A percentile compares a stretch with the other conserved stretches of the same genome.
Conservation (phyloP, 164 flowering plant species). For the Cinnamomum chago region DNA sequence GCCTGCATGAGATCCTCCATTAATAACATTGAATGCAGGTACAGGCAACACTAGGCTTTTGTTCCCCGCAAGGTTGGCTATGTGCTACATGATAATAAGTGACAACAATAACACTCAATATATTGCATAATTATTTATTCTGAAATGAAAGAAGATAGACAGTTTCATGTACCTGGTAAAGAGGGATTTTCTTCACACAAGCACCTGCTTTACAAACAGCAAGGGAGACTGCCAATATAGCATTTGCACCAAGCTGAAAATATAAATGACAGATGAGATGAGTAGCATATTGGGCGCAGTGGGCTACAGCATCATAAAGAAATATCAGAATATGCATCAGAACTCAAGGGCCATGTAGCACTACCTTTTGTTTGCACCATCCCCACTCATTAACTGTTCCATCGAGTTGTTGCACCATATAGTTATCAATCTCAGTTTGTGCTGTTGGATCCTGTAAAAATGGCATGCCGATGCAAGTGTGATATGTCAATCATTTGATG, state of each 20-base stretch:
- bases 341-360: background rate
- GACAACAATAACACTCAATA: background rate
- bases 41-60: constrained; percentile 40
- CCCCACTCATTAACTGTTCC: constrained; percentile 54
- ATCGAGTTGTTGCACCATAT: constrained; percentile 50
- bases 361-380: constrained; percentile 51
- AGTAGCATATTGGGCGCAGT: background rate
- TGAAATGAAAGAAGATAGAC: background rate
- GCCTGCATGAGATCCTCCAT: constrained; percentile 53
- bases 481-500: background rate
- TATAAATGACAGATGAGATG: background rate
- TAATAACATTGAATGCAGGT: constrained; percentile 51
- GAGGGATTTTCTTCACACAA: constrained; percentile 35
- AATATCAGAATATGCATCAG: background rate
- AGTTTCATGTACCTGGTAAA: constrained; percentile 29
- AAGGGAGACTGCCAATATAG: constrained; percentile 45
- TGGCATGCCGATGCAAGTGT: background rate
- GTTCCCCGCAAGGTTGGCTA: constrained; percentile 46
- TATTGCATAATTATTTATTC: too few species aligned
- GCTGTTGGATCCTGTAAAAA: constrained; percentile 36
- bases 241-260: constrained; percentile 48
- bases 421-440: constrained; percentile 37
- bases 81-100: constrained; percentile 27
- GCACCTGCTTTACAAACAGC: constrained; percentile 52
- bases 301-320: background rate